These are phyloP conservation scores for Pseudogymnoascus pannorum DNA, from an alignment of 2,329 filamentous ascomycete genomes.

Conservation along the genomic window DNA sequence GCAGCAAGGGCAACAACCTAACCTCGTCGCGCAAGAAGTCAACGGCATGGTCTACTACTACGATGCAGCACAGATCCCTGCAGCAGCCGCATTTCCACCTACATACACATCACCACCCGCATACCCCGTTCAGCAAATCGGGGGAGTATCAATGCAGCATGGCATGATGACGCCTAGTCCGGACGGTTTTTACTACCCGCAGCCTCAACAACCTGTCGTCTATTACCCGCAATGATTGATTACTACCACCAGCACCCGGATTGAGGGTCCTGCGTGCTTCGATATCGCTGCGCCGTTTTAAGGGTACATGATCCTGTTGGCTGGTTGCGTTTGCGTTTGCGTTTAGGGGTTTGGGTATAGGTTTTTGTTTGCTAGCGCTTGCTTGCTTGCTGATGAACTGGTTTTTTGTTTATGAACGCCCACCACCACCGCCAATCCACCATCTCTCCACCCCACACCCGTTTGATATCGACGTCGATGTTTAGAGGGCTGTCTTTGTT, in stretches of 20 bases:
- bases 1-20: slow-evolving; percentile 48
- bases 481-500: background rate
- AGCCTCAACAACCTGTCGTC: slow-evolving; percentile 45
- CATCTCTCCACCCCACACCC: background rate
- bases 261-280: slow-evolving; percentile 19
- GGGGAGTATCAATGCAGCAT: slow-evolving; percentile 57
- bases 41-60: slow-evolving; percentile 98
- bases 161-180: slow-evolving; percentile 69
- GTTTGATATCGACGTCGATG: background rate
- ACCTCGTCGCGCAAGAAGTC: slow-evolving; percentile 71
- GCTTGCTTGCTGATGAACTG: slow-evolving; percentile 20
- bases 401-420: slow-evolving; percentile 6
- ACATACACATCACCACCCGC: slow-evolving; percentile 44
- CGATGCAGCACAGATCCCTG: slow-evolving; percentile 64
- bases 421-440: background rate
- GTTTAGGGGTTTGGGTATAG: slow-evolving; percentile 20
- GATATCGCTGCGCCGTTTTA: slow-evolving; percentile 26
- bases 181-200: slow-evolving; percentile 64
- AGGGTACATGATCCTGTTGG: too few relatives aligned
- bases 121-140: slow-evolving; percentile 46
- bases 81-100: slow-evolving; percentile 25
- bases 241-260: background rate
- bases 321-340: slow-evolving; percentile 23
- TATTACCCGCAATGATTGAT: slow-evolving; percentile 52
- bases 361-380: slow-evolving; percentile 17